phyloP scores from a whole-genome alignment of 495 filamentous ascomycete genomes.

The Amphirosellinia nigrospora region DNA sequence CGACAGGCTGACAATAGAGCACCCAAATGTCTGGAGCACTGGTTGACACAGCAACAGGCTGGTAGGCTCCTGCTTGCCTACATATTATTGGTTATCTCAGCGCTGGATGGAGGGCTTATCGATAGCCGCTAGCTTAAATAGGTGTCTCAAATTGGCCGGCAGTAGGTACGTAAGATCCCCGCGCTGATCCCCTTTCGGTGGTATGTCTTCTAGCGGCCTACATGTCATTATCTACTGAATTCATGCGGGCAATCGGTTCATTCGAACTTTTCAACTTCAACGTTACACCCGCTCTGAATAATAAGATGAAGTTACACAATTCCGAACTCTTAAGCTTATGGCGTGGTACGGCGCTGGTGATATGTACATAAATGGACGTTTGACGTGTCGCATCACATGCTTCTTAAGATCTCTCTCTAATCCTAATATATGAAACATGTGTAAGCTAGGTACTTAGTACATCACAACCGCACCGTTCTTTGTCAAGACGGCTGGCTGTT shows the following conservation, averaged over 20 bases:
- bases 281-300: neutral
- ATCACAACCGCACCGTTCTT: neutral
- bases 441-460: neutral
- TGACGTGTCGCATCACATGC: neutral
- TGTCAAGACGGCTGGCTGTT: neutral
- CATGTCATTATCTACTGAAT: neutral
- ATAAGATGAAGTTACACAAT: neutral
- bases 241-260: neutral
- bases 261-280: neutral
- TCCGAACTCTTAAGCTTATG: neutral
- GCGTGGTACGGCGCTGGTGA: neutral
- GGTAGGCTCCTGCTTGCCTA: too few relatives aligned
- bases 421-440: neutral
- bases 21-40: slow-evolving; percentile 22
- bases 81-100: too few relatives aligned
- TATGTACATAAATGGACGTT: neutral
- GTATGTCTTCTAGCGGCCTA: too few relatives aligned
- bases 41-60: slow-evolving; percentile 37
- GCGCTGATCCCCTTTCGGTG: too few relatives aligned
- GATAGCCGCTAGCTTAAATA: too few relatives aligned
- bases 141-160: neutral
- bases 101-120: neutral
- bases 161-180: neutral
- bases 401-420: neutral
- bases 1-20: slow-evolving; percentile 19